Base-by-base conservation (phyloP, 768 basidiomycete genomes). In the Amanita pseudoporphyria region DNA sequence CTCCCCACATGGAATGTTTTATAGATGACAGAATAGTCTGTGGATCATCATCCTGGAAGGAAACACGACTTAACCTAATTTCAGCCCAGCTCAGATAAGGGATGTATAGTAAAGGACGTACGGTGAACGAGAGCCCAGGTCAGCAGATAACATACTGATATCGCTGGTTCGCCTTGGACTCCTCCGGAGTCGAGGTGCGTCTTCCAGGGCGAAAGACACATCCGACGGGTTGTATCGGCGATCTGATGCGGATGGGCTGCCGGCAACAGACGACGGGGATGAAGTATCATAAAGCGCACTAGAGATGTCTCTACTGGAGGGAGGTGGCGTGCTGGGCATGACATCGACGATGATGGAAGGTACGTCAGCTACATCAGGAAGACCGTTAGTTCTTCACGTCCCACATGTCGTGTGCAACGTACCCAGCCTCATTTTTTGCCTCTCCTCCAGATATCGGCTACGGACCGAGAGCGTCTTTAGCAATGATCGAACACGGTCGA, bases 401-500 rank as follows among this genome's bases (percentile, higher is more conserved):
- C 31, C 6, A 18, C 14, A 16, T 53, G 69, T 67, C 22, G 69
- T 67, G 37, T 67, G 63, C 53, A 59, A 64, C 56, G 62, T 64
- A 9, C 65, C 61, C 33, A 62, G 43, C 28, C 62, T 56, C 28
- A 65, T 67, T 47, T 71, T 62, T 53, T 81, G 77, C 45, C 73
- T 66, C 50, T 69, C 54, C 1, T 69, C 74, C 38, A 87, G 59
- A 67, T 83, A 91, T 49, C 79, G 72, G 35, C 84, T 74, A 5
- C 90, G 81, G 54, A 75, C 76, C 6, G 81, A 78, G 39, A 91
- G 84, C 48, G 83, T 85, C 51, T 75, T 74, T n/a, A 96, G 67
- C 43, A 92, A 62, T 0, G 89, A 91, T 36, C 81, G 77, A 10
- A 94, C 87, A 44, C 82, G 78, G 64, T 95, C 93, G 38, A 94